A percentile compares a stretch with the other conserved stretches of the same genome.
Conservation (phyloP, 495 filamentous ascomycete genomes). For the Penicillium herquei region DNA sequence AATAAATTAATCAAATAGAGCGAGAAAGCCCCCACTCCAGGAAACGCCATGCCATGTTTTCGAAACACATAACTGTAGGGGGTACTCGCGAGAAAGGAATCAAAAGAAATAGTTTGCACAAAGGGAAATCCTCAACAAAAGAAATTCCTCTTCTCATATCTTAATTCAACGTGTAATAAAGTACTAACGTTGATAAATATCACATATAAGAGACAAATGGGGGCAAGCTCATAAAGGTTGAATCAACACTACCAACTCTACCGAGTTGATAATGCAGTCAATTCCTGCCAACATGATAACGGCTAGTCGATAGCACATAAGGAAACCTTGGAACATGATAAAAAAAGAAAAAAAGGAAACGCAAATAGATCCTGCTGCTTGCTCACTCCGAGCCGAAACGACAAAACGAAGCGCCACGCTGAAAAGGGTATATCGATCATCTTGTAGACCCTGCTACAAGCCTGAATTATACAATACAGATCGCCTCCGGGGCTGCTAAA, state of each 20-base stretch:
- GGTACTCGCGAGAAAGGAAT: conserved; percentile 24
- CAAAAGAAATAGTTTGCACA: conserved; percentile 6
- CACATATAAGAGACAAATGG: background rate
- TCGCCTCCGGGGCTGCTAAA: conserved; percentile 17
- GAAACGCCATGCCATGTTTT: conserved; percentile 28
- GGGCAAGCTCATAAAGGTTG: background rate
- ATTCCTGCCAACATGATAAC: background rate
- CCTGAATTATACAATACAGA: conserved; percentile 29
- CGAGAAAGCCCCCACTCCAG: conserved; percentile 10
- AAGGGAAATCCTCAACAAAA: conserved; percentile 4
- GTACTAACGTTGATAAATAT: background rate
- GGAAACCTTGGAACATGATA: background rate
- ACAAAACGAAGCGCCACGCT: conserved; percentile 11
- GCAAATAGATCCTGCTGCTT: conserved; percentile 6
- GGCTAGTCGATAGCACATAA: no score
- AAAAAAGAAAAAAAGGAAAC: background rate
- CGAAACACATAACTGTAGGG: conserved; percentile 23
- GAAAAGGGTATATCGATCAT: conserved; percentile 23
- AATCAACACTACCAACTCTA: no score
- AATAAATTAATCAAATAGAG: no score
- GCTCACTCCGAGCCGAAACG: conserved; percentile 1
- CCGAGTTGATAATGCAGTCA: no score
- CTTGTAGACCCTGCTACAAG: conserved; percentile 39
- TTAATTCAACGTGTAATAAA: background rate
- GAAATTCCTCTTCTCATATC: no score